A percentile compares a stretch with the other conserved stretches of the same genome.
Evolutionary conservation across 345 rosid genomes (phyloP).

Genomic region (Abelmoschus esculentus): DNA sequence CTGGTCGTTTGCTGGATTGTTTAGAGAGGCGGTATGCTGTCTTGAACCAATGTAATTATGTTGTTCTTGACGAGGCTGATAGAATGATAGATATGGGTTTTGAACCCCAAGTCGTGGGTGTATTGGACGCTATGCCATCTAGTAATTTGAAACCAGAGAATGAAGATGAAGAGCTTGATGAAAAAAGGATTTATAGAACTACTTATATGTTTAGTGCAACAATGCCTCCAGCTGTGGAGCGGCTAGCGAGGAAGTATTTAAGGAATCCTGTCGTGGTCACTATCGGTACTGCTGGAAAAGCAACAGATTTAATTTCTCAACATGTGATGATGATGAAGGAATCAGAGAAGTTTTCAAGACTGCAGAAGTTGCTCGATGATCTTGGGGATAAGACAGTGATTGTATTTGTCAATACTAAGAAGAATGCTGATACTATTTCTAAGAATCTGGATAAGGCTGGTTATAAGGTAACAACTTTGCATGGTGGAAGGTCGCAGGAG

Average conservation of each 20-base stretch:
- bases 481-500: conserved; percentile 94
- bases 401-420: conserved; percentile 89
- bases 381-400: conserved; percentile 82
- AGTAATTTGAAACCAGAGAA: conserved; percentile 91
- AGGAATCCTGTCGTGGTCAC: conserved; percentile 95
- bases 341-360: conserved; percentile 56
- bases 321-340: conserved; percentile 87
- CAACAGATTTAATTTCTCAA: conserved; percentile 84
- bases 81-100: conserved; percentile 97
- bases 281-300: conserved; percentile 92
- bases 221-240: conserved; percentile 91
- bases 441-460: conserved; percentile 83
- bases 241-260: conserved; percentile 88
- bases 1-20: conserved; percentile 84
- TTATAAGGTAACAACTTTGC: conserved; percentile 82
- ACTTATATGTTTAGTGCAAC: conserved; percentile 99
- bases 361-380: conserved; percentile 78
- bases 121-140: conserved; percentile 90
- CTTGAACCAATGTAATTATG: conserved; percentile 85
- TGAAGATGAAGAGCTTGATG: conserved; percentile 96
- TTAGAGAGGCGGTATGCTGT: conserved; percentile 89
- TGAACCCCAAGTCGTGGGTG: conserved; percentile 87
- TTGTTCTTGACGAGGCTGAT: conserved; percentile 98
- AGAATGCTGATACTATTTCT: conserved; percentile 67
- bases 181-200: conserved; percentile 80